phyloP scores from a whole-genome alignment of 495 filamentous ascomycete species.

The Penicillium goetzii region DNA sequence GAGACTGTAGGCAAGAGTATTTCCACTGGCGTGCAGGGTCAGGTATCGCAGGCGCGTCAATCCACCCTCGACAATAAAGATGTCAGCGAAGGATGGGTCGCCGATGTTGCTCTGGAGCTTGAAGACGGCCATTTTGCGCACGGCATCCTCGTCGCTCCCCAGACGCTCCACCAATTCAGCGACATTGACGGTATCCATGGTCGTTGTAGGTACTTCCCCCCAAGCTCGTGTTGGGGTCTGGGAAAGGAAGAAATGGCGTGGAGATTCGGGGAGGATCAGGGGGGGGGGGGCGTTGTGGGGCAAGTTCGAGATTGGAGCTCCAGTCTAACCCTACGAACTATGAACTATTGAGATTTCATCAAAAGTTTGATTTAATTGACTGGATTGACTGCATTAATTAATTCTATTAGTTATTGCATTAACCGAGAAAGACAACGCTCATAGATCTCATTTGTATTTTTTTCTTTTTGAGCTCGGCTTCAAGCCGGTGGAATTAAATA shows the following conservation, averaged over 20 bases:
- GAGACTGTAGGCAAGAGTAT: slow-evolving; percentile 92
- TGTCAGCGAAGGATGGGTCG: slow-evolving; percentile 94
- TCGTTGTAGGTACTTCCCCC: slow-evolving; percentile 4
- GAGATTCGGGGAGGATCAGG: slow-evolving; percentile 20
- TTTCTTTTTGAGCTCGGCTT: slow-evolving; percentile 2
- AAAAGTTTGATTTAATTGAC: not conserved
- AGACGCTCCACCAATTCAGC: slow-evolving; percentile 69
- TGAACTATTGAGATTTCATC: not conserved
- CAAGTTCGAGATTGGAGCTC: slow-evolving; percentile 3
- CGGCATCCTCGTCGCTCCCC: slow-evolving; percentile 81
- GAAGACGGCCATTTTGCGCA: slow-evolving; percentile 98
- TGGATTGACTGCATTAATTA: not conserved
- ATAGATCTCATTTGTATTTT: slow-evolving; percentile 1
- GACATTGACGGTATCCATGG: slow-evolving; percentile 63
- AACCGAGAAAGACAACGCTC: not conserved
- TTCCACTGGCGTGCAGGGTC: slow-evolving; percentile 81
- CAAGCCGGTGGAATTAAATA: slow-evolving; percentile 9
- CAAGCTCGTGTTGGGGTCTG: slow-evolving; percentile 3
- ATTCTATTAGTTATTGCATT: not conserved
- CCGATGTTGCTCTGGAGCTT: slow-evolving; percentile 92
- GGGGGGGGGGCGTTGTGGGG: slow-evolving; percentile 25
- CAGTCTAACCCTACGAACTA: not conserved
- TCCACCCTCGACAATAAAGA: slow-evolving; percentile 90
- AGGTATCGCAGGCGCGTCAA: slow-evolving; percentile 78
- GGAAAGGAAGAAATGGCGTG: slow-evolving; percentile 4